Conservation (phyloP, 345 rosid genomes). For the Acer yangbiense region DNA sequence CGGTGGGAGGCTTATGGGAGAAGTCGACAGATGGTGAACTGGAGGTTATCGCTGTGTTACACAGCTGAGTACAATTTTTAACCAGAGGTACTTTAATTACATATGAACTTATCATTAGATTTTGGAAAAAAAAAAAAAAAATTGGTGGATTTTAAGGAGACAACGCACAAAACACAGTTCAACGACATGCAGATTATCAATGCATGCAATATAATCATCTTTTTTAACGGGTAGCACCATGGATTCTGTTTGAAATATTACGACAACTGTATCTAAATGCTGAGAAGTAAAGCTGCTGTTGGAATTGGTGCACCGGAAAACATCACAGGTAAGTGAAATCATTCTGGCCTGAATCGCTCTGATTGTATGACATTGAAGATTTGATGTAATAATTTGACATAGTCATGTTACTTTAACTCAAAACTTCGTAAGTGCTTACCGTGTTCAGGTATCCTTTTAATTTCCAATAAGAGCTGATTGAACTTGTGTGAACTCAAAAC, state of each 20-base stretch:
- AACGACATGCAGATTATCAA: not conserved
- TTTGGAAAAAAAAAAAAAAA: not conserved
- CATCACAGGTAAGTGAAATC: not conserved
- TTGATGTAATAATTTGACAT: conserved; percentile 3
- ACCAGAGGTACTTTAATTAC: not conserved
- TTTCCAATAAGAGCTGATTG: not conserved
- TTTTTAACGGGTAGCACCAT: not conserved
- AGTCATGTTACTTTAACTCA: not conserved
- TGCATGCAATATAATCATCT: not conserved
- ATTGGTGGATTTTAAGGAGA: not conserved
- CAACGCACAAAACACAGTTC: not conserved
- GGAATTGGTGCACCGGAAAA: not conserved
- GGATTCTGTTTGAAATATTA: conserved; percentile 9
- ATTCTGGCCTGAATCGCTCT: not conserved
- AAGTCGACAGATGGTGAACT: not conserved
- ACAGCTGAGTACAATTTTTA: conserved; percentile 16
- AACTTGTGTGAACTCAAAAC: not conserved
- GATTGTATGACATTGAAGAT: conserved; percentile 4
- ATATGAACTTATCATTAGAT: not conserved
- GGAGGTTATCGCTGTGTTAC: not conserved
- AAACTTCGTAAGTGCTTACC: not conserved
- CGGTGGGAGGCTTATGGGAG: not conserved
- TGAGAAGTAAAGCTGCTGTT: not conserved
- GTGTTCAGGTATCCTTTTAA: not conserved
- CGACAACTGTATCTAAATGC: not conserved